A percentile compares a stretch with the other conserved stretches of the same genome.
Conservation (phyloP, 2,329 filamentous ascomycete genomes). For the Metarhizium guizhouense region DNA sequence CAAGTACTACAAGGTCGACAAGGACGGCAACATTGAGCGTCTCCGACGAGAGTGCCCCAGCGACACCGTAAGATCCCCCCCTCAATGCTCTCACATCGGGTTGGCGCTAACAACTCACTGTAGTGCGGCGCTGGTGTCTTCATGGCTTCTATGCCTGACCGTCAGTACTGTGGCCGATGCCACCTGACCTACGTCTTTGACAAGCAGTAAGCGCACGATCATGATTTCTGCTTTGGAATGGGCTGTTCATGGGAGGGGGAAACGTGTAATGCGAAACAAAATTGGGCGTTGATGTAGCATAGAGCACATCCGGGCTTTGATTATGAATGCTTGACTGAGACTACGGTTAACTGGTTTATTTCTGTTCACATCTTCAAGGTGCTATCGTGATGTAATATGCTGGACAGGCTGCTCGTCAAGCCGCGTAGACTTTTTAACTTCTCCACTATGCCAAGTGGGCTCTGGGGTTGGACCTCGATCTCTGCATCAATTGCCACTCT, state of each 20-base stretch:
- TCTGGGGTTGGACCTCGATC: background rate
- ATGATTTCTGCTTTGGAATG: constrained; percentile 20
- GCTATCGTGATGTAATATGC: constrained; percentile 8
- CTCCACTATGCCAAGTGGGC: background rate
- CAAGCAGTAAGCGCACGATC: constrained; percentile 44
- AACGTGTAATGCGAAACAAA: constrained; percentile 20
- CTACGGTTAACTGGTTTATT: background rate
- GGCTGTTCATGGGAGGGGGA: constrained; percentile 19
- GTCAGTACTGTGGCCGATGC: constrained; percentile 86
- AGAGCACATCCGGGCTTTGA: constrained; percentile 31
- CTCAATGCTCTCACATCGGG: background rate
- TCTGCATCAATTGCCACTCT: too few species aligned
- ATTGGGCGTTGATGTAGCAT: constrained; percentile 35
- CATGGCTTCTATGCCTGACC: constrained; percentile 99
- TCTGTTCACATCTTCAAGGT: background rate
- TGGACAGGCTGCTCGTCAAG: background rate
- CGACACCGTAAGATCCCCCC: constrained; percentile 61
- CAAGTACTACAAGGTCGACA: constrained; percentile 99
- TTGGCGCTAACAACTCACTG: background rate
- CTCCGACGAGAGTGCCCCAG: constrained; percentile 94
- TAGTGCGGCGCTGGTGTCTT: constrained; percentile 99
- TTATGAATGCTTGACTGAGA: constrained; percentile 29
- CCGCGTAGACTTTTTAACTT: background rate
- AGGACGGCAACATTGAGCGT: constrained; percentile 99
- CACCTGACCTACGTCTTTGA: constrained; percentile 67